These are phyloP conservation scores for Arachis stenosperma DNA, from an alignment of 306 rosid genomes.

Conservation along the genomic window DNA sequence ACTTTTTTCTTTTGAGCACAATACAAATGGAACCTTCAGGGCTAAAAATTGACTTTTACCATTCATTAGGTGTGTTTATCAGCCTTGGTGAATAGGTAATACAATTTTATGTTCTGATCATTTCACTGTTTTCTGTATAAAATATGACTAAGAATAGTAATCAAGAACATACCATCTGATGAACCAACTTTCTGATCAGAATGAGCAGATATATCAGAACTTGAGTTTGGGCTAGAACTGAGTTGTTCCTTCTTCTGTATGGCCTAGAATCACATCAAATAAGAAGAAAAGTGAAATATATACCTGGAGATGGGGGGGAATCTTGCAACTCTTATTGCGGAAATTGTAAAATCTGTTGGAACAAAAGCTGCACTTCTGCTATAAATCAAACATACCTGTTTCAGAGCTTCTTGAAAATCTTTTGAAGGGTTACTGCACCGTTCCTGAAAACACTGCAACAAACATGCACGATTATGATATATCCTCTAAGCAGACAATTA, in stretches of 20 bases:
- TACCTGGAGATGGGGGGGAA: not conserved
- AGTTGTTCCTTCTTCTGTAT: constrained; percentile 49
- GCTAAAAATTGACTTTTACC: not conserved
- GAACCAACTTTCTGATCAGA: constrained; percentile 48
- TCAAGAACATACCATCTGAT: constrained; percentile 48
- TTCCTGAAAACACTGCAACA: constrained; percentile 59
- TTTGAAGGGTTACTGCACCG: constrained; percentile 58
- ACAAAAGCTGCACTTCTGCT: constrained; percentile 4
- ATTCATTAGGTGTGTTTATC: constrained; percentile 17
- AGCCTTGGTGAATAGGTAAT: constrained; percentile 1
- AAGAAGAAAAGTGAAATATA: constrained; percentile 12
- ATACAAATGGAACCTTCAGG: not conserved
- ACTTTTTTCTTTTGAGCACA: not conserved
- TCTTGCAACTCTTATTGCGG: not conserved
- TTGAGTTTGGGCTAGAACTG: constrained; percentile 43
- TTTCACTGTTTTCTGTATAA: too few species aligned
- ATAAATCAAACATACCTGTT: constrained; percentile 49
- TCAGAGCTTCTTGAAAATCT: constrained; percentile 68
- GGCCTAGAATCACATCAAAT: constrained; percentile 49
- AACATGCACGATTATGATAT: constrained; percentile 13
- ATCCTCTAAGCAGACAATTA: constrained; percentile 16
- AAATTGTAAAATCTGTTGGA: constrained; percentile 25
- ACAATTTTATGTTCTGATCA: not conserved
- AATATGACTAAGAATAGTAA: constrained; percentile 23
- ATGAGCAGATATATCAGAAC: constrained; percentile 36